These are phyloP conservation scores for Saccharomyces hybrid DNA, from an alignment of 1,139 yeast genomes.

Conservation along the genomic window DNA sequence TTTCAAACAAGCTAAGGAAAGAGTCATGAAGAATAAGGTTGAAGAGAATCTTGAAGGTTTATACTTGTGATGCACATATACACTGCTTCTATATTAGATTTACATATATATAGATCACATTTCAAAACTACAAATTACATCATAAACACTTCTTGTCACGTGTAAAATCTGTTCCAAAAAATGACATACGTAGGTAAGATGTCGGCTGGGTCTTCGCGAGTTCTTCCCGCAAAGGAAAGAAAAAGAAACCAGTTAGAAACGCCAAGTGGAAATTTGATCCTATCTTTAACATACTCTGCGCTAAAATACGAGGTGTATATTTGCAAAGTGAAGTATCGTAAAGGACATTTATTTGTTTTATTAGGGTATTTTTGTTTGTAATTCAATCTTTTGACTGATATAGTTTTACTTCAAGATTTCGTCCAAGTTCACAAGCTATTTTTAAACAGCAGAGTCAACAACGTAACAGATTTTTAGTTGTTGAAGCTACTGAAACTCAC, in stretches of 20 bases:
- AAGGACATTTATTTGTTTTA: too few species aligned
- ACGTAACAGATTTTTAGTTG: too few species aligned
- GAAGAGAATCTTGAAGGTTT: conserved; percentile 96
- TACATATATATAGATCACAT: conserved; percentile 27
- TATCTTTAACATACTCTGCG: too few species aligned
- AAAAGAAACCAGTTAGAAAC: too few species aligned
- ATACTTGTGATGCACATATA: conserved; percentile 47
- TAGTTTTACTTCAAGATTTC: too few species aligned
- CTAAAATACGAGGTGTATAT: too few species aligned
- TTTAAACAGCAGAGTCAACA: too few species aligned
- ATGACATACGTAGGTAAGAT: neutral
- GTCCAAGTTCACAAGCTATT: too few species aligned
- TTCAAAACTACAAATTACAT: neutral
- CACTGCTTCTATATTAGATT: conserved; percentile 15
- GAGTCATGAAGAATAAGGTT: conserved; percentile 94
- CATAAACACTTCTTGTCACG: neutral
- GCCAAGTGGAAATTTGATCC: too few species aligned
- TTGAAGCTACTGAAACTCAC: too few species aligned
- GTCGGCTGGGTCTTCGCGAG: neutral
- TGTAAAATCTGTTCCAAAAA: neutral
- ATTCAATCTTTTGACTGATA: too few species aligned
- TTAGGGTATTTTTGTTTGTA: too few species aligned
- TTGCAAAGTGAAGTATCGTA: neutral
- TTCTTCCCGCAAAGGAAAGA: neutral
- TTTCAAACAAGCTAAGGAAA: conserved; percentile 89